Percentiles rank a stretch among this genome's conserved stretches.
Conservation (phyloP, 2,329 filamentous ascomycete genomes). For the Thelonectria olida region DNA sequence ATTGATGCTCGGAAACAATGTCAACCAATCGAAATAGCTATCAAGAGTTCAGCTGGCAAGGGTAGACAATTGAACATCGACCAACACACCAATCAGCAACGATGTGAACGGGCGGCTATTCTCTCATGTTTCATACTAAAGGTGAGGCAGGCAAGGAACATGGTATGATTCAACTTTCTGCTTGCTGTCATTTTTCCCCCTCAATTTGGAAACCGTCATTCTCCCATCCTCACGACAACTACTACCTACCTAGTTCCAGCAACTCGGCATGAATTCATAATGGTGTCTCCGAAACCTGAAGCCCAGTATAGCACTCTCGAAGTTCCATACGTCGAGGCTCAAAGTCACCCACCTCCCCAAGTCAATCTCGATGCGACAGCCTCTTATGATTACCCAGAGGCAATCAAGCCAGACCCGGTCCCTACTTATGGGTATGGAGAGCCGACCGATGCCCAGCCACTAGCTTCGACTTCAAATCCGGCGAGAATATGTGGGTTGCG, state of each 20-base stretch:
- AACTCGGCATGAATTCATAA: neutral
- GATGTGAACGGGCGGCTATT: neutral
- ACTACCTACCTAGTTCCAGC: neutral
- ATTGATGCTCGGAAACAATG: neutral
- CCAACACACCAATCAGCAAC: neutral
- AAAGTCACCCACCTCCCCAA: neutral
- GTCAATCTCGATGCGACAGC: neutral
- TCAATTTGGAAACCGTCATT: neutral
- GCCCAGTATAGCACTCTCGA: neutral
- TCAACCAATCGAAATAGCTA: neutral
- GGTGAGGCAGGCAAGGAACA: neutral
- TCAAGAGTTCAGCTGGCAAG: neutral
- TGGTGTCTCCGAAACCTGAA: neutral
- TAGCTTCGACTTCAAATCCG: neutral
- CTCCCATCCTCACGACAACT: neutral
- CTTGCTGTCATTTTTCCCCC: neutral
- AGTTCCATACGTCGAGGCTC: neutral
- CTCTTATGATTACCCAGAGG: neutral
- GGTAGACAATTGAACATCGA: neutral
- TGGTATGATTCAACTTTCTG: neutral
- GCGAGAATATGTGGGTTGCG: neutral
- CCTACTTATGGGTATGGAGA: neutral
- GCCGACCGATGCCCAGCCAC: neutral
- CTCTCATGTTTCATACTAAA: neutral
- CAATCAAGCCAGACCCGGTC: neutral